These are phyloP conservation scores for Zelonia costaricensis DNA, from an alignment of 208 protist genomes.

Conservation along the genomic window DNA sequence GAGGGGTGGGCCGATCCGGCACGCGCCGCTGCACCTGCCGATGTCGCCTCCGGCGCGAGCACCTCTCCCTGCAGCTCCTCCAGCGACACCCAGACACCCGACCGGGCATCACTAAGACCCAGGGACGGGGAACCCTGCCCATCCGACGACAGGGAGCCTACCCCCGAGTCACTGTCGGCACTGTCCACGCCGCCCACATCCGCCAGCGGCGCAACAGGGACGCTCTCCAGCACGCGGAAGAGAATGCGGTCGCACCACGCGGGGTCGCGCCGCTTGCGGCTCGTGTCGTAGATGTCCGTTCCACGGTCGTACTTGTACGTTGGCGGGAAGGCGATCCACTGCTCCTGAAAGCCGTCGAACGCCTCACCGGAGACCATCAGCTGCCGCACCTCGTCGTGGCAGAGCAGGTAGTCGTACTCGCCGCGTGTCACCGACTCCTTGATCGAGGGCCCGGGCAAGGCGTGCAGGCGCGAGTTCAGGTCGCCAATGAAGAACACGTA, in stretches of 20 bases:
- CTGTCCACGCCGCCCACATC: neutral
- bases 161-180: neutral
- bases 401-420: slow-evolving; percentile 60
- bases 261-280: slow-evolving; percentile 76
- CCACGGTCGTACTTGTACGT: slow-evolving; percentile 92
- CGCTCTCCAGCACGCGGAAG: slow-evolving; percentile 53
- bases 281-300: slow-evolving; percentile 82
- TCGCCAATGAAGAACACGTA: slow-evolving; percentile 95
- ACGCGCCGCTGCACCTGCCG: neutral
- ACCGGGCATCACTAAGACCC: too few species aligned
- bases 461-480: slow-evolving; percentile 92
- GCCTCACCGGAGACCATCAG: slow-evolving; percentile 69
- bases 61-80: slow-evolving; percentile 3
- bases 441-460: slow-evolving; percentile 38
- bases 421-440: slow-evolving; percentile 26
- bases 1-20: neutral
- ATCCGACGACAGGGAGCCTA: neutral
- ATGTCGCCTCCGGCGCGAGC: neutral
- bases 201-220: neutral
- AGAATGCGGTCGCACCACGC: slow-evolving; percentile 91
- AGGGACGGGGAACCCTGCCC: neutral
- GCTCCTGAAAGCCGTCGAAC: slow-evolving; percentile 91
- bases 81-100: slow-evolving; percentile 5
- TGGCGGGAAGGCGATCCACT: slow-evolving; percentile 84
- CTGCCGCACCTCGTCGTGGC: slow-evolving; percentile 82